These are phyloP conservation scores for Excoecaria agallocha DNA, from an alignment of 345 rosid genomes.

Conservation along the genomic window DNA sequence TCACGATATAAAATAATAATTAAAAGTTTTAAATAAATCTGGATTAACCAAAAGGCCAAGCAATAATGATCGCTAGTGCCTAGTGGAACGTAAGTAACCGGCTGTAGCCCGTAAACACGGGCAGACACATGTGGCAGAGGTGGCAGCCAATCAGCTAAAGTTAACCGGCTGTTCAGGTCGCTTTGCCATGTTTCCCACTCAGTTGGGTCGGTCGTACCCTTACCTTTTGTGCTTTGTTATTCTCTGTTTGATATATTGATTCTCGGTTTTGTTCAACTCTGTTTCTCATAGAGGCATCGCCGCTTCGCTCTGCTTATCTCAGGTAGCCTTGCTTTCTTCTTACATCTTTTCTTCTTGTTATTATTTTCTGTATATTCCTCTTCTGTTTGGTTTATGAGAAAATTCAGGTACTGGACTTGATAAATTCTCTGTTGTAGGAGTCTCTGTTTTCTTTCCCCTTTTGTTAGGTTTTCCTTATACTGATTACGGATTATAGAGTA, in stretches of 20 bases:
- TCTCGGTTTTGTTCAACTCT: constrained; percentile 16
- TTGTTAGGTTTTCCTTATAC: neutral
- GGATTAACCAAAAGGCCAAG: neutral
- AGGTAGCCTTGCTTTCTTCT: constrained; percentile 23
- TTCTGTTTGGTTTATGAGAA: neutral
- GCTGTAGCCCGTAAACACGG: constrained; percentile 40
- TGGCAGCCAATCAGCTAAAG: constrained; percentile 13
- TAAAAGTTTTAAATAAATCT: neutral
- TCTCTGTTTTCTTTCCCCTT: neutral
- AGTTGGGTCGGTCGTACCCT: constrained; percentile 21
- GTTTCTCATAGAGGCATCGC: constrained; percentile 26
- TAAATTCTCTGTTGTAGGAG: neutral
- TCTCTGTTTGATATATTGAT: neutral
- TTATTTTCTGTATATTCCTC: neutral
- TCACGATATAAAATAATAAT: too few relatives aligned
- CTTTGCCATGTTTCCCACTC: constrained; percentile 13
- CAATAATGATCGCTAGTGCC: neutral
- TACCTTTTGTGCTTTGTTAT: neutral
- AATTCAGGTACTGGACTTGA: neutral
- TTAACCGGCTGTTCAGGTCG: constrained; percentile 43
- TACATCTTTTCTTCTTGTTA: constrained; percentile 1
- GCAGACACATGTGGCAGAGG: constrained; percentile 7
- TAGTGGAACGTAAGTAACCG: constrained; percentile 31
- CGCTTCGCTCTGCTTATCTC: constrained; percentile 4
- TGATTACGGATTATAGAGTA: neutral